Percentiles rank a stretch among this genome's conserved stretches.
Evolutionary conservation across 164 flowering plant genomes (phyloP).

Genomic region (Amborella trichopoda): DNA sequence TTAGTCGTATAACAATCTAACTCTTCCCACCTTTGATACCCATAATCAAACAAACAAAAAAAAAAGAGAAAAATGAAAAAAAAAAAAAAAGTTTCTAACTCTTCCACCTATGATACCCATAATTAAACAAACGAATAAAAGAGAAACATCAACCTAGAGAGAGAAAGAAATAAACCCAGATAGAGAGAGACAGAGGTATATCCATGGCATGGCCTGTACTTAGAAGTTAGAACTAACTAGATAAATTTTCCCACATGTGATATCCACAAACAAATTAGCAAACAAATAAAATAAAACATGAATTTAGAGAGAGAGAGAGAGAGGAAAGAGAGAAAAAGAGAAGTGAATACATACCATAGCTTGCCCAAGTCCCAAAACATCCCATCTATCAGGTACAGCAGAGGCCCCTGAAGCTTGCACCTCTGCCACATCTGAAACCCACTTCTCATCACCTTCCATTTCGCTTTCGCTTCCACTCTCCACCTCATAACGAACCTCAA

Average conservation of each 20-base stretch:
- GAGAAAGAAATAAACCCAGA: not conserved
- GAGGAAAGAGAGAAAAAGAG: too few relatives aligned
- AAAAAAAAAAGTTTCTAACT: not conserved
- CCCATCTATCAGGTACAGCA: slow-evolving; percentile 59
- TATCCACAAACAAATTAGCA: not conserved
- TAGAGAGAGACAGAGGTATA: not conserved
- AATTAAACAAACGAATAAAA: not conserved
- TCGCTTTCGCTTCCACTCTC: slow-evolving; percentile 6
- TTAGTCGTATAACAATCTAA: not conserved
- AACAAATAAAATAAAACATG: not conserved
- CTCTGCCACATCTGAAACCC: slow-evolving; percentile 20
- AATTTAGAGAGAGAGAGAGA: slow-evolving; percentile 1
- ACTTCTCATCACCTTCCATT: slow-evolving; percentile 16
- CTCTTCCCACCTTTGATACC: too few relatives aligned
- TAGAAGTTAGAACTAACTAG: not conserved
- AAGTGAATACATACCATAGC: slow-evolving; percentile 75
- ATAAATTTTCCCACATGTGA: not conserved
- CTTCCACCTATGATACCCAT: not conserved
- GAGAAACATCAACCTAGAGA: too few relatives aligned
- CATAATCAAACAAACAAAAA: too few relatives aligned
- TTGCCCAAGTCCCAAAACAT: slow-evolving; percentile 90
- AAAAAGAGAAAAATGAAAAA: not conserved
- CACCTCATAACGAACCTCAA: not conserved
- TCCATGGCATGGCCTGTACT: not conserved
- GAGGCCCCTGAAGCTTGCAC: slow-evolving; percentile 3